phyloP scores from a whole-genome alignment of 805 yeast genomes.

The Wickerhamiella siamensis region DNA sequence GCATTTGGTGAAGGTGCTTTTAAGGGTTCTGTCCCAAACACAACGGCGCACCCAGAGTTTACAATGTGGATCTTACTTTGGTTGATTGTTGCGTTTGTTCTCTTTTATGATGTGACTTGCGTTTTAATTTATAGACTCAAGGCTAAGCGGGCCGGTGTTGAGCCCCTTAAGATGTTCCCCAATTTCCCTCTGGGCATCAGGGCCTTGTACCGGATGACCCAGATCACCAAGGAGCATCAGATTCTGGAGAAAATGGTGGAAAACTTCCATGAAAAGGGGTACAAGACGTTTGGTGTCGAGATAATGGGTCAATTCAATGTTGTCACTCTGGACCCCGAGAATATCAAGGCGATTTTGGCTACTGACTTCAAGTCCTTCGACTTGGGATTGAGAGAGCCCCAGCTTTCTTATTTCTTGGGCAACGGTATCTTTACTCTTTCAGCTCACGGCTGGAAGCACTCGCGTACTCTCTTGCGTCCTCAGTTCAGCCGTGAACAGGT shows the following conservation, averaged over 20 bases:
- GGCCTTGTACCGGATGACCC: neutral
- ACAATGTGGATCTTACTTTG: neutral
- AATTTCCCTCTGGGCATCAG: constrained; percentile 1
- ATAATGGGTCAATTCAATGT: neutral
- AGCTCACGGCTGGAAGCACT: constrained; percentile 26
- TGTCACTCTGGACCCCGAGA: constrained; percentile 20
- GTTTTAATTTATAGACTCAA: neutral
- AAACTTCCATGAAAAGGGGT: neutral
- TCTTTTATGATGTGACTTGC: neutral
- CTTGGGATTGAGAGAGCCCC: constrained; percentile 20
- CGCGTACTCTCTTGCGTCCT: constrained; percentile 26
- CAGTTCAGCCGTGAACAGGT: constrained; percentile 25
- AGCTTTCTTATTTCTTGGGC: constrained; percentile 23
- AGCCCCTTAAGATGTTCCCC: neutral
- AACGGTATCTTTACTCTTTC: constrained; percentile 26
- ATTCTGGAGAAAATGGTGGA: neutral
- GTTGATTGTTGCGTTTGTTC: neutral
- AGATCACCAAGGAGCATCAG: neutral
- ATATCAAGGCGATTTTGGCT: constrained; percentile 20
- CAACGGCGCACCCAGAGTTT: no score
- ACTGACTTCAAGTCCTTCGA: constrained; percentile 23
- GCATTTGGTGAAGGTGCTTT: no score
- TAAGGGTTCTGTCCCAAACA: no score
- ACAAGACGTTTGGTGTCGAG: neutral
- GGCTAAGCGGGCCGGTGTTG: neutral